phyloP scores from a whole-genome alignment of 2,329 filamentous ascomycete species.

The Colletotrichum echinochloae region DNA sequence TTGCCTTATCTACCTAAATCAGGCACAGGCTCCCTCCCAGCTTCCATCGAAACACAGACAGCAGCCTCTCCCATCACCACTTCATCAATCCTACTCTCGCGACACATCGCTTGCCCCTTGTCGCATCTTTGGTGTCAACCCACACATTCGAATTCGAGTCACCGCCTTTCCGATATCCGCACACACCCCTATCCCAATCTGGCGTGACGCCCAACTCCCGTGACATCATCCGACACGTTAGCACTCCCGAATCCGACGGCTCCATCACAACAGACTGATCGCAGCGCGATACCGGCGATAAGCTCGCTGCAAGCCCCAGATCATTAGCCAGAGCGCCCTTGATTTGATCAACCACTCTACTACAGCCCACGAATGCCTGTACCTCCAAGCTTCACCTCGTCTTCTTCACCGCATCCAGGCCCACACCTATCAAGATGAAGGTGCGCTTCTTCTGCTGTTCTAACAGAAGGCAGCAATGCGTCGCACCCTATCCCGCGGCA shows the following conservation, averaged over 20 bases:
- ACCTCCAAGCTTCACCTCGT: slow-evolving; percentile 17
- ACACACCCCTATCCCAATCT: slow-evolving; percentile 21
- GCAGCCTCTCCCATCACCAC: slow-evolving; percentile 22
- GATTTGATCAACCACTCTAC: background rate
- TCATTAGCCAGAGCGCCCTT: slow-evolving; percentile 3
- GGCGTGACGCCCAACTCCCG: slow-evolving; percentile 36
- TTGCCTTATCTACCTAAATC: slow-evolving; percentile 35
- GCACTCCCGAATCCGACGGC: slow-evolving; percentile 29
- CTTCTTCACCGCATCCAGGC: slow-evolving; percentile 25
- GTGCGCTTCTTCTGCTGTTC: slow-evolving; percentile 37
- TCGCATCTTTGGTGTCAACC: slow-evolving; percentile 10
- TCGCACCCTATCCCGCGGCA: slow-evolving; percentile 20
- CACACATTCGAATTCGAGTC: slow-evolving; percentile 21
- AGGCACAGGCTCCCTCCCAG: slow-evolving; percentile 26
- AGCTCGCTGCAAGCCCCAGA: slow-evolving; percentile 21
- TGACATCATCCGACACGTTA: slow-evolving; percentile 41
- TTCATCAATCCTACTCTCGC: slow-evolving; percentile 4
- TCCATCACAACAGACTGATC: slow-evolving; percentile 35
- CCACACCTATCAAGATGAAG: slow-evolving; percentile 41
- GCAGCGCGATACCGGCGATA: slow-evolving; percentile 37
- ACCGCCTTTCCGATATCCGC: slow-evolving; percentile 25
- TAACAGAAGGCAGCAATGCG: slow-evolving; percentile 20
- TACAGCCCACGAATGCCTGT: slow-evolving; percentile 23
- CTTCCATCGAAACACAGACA: slow-evolving; percentile 35
- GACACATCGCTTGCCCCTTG: slow-evolving; percentile 26